phyloP scores from a whole-genome alignment of 2,329 filamentous ascomycete genomes.

The Trichoderma guizhouense region DNA sequence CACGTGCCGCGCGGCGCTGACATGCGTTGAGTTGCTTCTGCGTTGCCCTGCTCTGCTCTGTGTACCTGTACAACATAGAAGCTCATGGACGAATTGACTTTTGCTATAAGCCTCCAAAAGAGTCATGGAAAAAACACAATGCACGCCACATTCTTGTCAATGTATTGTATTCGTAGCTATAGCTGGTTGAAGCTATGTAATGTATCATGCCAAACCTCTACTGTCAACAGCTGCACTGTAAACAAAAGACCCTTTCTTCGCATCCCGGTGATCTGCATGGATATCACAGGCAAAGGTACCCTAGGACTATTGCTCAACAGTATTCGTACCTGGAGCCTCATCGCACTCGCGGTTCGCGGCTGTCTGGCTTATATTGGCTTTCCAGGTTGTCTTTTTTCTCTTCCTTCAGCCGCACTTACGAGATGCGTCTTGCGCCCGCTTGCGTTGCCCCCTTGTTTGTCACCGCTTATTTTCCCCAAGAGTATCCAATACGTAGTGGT shows the following conservation, averaged over 20 bases:
- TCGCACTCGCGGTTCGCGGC: background rate
- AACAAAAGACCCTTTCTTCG: background rate
- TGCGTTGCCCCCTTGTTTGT: background rate
- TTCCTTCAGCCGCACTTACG: constrained; percentile 6
- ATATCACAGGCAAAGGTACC: background rate
- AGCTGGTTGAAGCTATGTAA: background rate
- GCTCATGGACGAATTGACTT: background rate
- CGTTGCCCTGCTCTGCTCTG: background rate
- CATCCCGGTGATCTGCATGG: background rate
- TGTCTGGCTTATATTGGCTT: constrained; percentile 1
- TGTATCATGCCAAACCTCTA: background rate
- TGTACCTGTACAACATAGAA: background rate
- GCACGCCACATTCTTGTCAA: background rate
- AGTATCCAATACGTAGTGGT: background rate
- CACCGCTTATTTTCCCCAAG: constrained; percentile 1
- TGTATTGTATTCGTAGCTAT: background rate
- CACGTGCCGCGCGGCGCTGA: background rate
- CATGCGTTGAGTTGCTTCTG: background rate
- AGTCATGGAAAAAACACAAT: background rate
- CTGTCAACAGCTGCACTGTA: background rate
- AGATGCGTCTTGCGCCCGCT: constrained; percentile 13
- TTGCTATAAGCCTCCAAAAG: background rate
- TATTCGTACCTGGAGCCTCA: background rate
- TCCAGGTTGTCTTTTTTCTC: background rate
- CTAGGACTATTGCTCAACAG: background rate